Evolutionary conservation across 805 yeast genomes (phyloP), one percentile per base, ranked within the genome.

Genomic region (Metschnikowia rubicola): DNA sequence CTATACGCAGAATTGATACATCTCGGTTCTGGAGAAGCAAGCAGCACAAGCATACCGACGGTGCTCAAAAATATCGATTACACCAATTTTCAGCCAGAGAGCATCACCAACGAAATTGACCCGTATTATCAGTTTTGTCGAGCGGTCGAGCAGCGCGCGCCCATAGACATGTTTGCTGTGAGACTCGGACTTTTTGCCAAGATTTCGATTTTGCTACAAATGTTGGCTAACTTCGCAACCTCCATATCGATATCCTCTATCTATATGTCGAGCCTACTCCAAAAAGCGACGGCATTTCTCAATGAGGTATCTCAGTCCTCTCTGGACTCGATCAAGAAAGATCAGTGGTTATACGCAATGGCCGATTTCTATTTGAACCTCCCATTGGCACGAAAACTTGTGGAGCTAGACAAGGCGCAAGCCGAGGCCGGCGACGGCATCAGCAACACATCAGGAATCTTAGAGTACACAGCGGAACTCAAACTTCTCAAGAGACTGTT

Each of bases 401-500:
- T 62, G 15, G 73, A 66, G 33, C 40, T 51, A 30, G 49, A 47
- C n/a, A 47, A 46, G 10, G 44, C 51, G 8, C 47, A 41, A 29
- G 21, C 32, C 9, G 54, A 56, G 11, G 44, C 47, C 28, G 54
- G 52, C 15, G 41, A 53, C 11, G 59, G 58, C 11, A 30, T 37
- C 15, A 52, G 32, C 12, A 44, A 38, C 35, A 35, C 61, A 37
- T 49, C 56, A 21, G 69, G 63, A 17, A 57, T 70, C 1, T 44
- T 58, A 12, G 75, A 79, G 51, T 67, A 64, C 38, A 61, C 74
- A 37, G 86, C 81, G 1, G 82, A 80, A 38, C 54, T 83, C 15
- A 65, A 70, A 33, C 58, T 81, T 9, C 50, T 74, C 29, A 79
- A 78, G 54, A 62, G 86, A 45, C 69, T 78, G 32, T 39, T 52